Evolutionary conservation across 495 filamentous ascomycete genomes (phyloP).

Genomic region (Chaetomium tenue): DNA sequence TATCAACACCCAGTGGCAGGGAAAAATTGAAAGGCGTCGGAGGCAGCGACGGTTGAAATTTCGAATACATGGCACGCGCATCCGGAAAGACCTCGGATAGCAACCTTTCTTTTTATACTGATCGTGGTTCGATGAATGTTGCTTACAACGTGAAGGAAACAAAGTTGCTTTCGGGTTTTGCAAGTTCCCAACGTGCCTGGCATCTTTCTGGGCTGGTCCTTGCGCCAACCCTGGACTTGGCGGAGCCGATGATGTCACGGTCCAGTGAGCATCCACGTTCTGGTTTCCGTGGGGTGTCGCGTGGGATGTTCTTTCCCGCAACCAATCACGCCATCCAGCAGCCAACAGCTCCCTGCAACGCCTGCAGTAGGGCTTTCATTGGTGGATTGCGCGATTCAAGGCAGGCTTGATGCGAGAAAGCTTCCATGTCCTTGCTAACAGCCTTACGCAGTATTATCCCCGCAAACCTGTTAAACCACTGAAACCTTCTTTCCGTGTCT

Average conservation of each 20-base stretch:
- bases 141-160: no score
- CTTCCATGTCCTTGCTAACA: background rate
- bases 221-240: background rate
- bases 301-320: background rate
- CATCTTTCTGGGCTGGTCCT: background rate
- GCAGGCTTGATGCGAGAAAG: conserved; percentile 10
- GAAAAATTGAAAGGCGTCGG: no score
- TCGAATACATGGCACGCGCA: no score
- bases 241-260: conserved; percentile 16
- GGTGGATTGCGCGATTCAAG: conserved; percentile 17
- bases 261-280: conserved; percentile 9
- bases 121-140: no score
- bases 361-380: background rate
- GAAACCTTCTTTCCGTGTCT: background rate
- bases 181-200: background rate
- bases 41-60: no score
- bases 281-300: conserved; percentile 5
- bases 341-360: background rate
- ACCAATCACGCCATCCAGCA: background rate
- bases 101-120: no score
- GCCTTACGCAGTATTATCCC: background rate
- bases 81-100: no score
- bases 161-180: no score
- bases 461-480: background rate
- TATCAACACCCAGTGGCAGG: no score